Conservation (phyloP, 2,329 filamentous ascomycete species). For the Arthrinium phaeospermum region DNA sequence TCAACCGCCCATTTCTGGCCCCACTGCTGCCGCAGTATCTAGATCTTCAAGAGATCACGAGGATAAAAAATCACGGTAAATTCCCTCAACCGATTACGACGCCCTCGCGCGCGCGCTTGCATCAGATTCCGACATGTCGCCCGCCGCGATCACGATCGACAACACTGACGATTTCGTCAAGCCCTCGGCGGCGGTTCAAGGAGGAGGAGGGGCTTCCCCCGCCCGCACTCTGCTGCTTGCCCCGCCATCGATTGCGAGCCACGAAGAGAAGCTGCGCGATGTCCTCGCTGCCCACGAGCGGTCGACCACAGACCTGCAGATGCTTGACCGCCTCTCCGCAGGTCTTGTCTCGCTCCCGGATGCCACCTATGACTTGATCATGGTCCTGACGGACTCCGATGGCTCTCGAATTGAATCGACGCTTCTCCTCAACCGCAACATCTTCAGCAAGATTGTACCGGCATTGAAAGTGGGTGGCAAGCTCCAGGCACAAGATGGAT, state of each 20-base stretch:
- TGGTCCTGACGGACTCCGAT: constrained; percentile 82
- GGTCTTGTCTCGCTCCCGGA: constrained; percentile 79
- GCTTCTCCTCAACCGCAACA: constrained; percentile 67
- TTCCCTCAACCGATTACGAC: constrained; percentile 12
- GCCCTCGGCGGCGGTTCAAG: constrained; percentile 28
- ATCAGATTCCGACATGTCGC: constrained; percentile 49
- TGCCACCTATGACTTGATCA: constrained; percentile 80
- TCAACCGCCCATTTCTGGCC: constrained; percentile 13
- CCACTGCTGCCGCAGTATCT: not conserved
- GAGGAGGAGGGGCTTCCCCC: constrained; percentile 31
- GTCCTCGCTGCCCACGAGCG: constrained; percentile 78
- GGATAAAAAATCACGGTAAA: not conserved
- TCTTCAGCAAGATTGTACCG: constrained; percentile 72
- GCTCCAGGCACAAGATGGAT: constrained; percentile 72
- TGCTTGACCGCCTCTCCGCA: constrained; percentile 90
- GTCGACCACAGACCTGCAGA: constrained; percentile 84
- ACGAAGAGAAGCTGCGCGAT: constrained; percentile 76
- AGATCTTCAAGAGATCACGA: constrained; percentile 16
- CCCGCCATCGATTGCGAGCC: constrained; percentile 85
- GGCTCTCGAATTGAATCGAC: constrained; percentile 69
- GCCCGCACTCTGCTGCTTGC: constrained; percentile 81
- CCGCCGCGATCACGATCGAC: constrained; percentile 52
- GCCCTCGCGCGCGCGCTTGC: not conserved
- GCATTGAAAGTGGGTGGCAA: constrained; percentile 73
- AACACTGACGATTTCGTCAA: constrained; percentile 33